phyloP scores from a whole-genome alignment of 495 filamentous ascomycete genomes.

The Xylaria telfairii region DNA sequence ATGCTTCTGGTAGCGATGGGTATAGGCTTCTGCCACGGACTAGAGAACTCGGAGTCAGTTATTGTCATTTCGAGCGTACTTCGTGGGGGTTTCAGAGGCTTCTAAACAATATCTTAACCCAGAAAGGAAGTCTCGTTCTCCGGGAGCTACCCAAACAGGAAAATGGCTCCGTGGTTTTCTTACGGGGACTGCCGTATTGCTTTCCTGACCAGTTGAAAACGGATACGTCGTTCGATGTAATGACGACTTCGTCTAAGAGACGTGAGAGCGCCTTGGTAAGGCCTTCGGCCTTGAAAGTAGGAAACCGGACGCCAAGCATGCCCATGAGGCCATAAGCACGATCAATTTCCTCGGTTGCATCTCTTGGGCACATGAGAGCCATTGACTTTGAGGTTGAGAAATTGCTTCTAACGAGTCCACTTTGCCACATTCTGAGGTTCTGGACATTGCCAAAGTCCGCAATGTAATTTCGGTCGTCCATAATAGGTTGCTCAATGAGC shows the following conservation, averaged over 20 bases:
- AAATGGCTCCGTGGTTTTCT: too few species aligned
- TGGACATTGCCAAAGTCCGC: constrained; percentile 45
- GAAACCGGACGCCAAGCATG: constrained; percentile 45
- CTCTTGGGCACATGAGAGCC: constrained; percentile 38
- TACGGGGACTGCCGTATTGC: constrained; percentile 40
- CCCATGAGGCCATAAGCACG: constrained; percentile 48
- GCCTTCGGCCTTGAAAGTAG: constrained; percentile 47
- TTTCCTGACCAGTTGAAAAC: constrained; percentile 52
- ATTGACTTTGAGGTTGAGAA: constrained; percentile 43
- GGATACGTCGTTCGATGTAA: constrained; percentile 46
- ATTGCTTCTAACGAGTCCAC: constrained; percentile 37
- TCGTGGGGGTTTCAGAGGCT: too few species aligned
- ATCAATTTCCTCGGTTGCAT: constrained; percentile 43
- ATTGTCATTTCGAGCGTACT: too few species aligned
- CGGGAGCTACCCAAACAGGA: too few species aligned
- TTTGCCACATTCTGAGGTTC: constrained; percentile 37
- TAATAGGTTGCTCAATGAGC: constrained; percentile 36
- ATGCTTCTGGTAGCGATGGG: constrained; percentile 39
- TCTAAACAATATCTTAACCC: too few species aligned
- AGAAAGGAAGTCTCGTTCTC: too few species aligned
- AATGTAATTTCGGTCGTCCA: constrained; percentile 40
- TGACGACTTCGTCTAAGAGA: constrained; percentile 47
- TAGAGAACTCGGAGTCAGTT: too few species aligned
- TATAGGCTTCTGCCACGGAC: constrained; percentile 45
- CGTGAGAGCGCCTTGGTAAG: constrained; percentile 44